Percentiles rank a stretch among this genome's conserved stretches.
These are phyloP conservation scores for Rhizodiscina lignyota DNA, from an alignment of 495 filamentous ascomycete genomes.

Conservation along the genomic window DNA sequence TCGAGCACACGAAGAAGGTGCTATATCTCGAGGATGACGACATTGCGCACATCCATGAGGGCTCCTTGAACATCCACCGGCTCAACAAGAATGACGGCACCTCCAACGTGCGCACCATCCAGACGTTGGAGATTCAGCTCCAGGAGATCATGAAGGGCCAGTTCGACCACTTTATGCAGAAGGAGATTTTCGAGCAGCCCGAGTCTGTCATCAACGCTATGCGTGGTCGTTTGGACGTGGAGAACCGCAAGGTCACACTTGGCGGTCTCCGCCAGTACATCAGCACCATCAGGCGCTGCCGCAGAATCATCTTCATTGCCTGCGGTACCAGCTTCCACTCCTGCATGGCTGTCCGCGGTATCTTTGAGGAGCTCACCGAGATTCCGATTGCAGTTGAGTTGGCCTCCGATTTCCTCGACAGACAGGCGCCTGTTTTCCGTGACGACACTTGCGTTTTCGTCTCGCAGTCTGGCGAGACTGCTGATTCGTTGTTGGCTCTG, in stretches of 20 bases:
- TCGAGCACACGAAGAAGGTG: slow-evolving; percentile 99
- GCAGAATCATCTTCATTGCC: slow-evolving; percentile 93
- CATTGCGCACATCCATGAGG: slow-evolving; percentile 97
- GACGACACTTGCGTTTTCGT: slow-evolving; percentile 99
- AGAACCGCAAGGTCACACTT: slow-evolving; percentile 84
- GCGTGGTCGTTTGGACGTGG: slow-evolving; percentile 89
- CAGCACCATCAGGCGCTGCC: slow-evolving; percentile 85
- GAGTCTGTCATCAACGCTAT: slow-evolving; percentile 99
- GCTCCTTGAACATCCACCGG: slow-evolving; percentile 95
- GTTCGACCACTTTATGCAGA: slow-evolving; percentile 99
- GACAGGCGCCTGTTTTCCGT: slow-evolving; percentile 96
- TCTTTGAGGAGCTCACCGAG: slow-evolving; percentile 95
- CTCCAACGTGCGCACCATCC: slow-evolving; percentile 91
- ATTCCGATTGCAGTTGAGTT: slow-evolving; percentile 95
- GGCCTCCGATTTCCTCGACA: slow-evolving; percentile 94
- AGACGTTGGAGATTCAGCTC: slow-evolving; percentile 94
- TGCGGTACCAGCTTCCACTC: slow-evolving; percentile 97
- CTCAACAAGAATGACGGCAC: slow-evolving; percentile 91
- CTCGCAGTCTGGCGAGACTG: slow-evolving; percentile 95
- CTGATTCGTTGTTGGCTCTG: slow-evolving; percentile 94
- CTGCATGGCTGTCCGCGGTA: slow-evolving; percentile 96
- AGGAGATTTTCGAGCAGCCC: slow-evolving; percentile 99
- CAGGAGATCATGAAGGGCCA: slow-evolving; percentile 99
- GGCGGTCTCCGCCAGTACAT: slow-evolving; percentile 94
- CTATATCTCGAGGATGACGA: slow-evolving; percentile 98